phyloP scores from a whole-genome alignment of 257 asterid species.

The Eustoma russellianum region DNA sequence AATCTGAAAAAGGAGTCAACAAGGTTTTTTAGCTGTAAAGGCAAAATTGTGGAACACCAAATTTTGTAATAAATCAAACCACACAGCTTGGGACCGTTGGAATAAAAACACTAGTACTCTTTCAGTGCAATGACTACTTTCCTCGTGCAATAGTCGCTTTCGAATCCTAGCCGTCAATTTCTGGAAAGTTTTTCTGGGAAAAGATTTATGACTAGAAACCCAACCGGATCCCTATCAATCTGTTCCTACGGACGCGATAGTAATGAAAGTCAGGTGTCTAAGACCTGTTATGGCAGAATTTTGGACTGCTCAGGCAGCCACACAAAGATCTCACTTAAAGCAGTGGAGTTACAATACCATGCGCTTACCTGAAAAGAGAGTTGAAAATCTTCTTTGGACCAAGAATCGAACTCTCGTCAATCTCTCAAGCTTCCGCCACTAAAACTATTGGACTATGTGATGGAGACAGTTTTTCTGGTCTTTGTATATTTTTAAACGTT shows the following conservation, averaged over 20 bases:
- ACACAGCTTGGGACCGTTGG: slow-evolving; percentile 11
- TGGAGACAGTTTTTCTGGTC: not conserved
- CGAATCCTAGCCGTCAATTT: slow-evolving; percentile 1
- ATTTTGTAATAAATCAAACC: not conserved
- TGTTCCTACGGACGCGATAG: no score
- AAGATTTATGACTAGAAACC: no score
- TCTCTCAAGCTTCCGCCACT: no score
- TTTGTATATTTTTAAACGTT: not conserved
- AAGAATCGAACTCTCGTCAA: not conserved
- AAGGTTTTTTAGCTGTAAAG: slow-evolving; percentile 26
- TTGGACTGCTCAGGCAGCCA: slow-evolving; percentile 6
- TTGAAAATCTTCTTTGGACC: no score
- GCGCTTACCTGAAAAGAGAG: no score
- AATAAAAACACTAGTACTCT: slow-evolving; percentile 10
- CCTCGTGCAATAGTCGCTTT: slow-evolving; percentile 9
- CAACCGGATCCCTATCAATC: no score
- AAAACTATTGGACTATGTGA: no score
- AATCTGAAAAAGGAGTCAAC: not conserved
- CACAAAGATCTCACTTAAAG: no score
- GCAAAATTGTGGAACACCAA: slow-evolving; percentile 5
- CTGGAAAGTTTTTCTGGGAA: not conserved
- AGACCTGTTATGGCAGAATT: no score
- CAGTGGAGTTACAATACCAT: no score
- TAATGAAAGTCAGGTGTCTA: not conserved
- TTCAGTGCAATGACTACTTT: slow-evolving; percentile 15